Conservation (phyloP, 768 basidiomycete species). For the Russula earlei region DNA sequence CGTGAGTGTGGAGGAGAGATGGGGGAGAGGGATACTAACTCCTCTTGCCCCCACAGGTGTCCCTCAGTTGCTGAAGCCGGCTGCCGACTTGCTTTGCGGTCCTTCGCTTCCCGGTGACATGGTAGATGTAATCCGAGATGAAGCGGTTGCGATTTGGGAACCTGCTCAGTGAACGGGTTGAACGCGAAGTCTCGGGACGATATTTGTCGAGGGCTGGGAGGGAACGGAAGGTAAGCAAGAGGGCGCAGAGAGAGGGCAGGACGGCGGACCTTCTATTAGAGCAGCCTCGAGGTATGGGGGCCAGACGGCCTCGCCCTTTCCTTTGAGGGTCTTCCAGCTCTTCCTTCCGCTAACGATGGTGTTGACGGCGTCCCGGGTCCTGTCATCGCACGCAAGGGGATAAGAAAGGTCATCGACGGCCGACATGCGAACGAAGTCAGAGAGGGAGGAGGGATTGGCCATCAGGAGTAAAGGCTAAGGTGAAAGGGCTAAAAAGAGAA, state of each 20-base stretch:
- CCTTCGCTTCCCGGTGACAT: slow-evolving; percentile 57
- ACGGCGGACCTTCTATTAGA: slow-evolving; percentile 53
- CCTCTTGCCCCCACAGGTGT: slow-evolving; percentile 62
- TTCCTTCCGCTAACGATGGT: slow-evolving; percentile 61
- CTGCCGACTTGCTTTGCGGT: slow-evolving; percentile 76
- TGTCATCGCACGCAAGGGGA: slow-evolving; percentile 17
- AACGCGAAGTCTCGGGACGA: slow-evolving; percentile 61
- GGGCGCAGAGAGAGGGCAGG: not conserved
- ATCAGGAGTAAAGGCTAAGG: slow-evolving; percentile 5
- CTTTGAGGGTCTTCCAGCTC: slow-evolving; percentile 66
- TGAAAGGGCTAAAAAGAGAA: slow-evolving; percentile 5
- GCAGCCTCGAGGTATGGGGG: slow-evolving; percentile 72
- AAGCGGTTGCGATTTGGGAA: slow-evolving; percentile 75
- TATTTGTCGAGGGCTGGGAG: slow-evolving; percentile 57
- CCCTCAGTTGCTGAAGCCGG: slow-evolving; percentile 68
- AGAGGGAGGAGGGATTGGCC: slow-evolving; percentile 19
- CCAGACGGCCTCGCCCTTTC: slow-evolving; percentile 65
- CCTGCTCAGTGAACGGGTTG: slow-evolving; percentile 62
- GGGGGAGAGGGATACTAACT: slow-evolving; percentile 36
- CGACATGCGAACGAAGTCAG: slow-evolving; percentile 20
- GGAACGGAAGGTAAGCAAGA: slow-evolving; percentile 7
- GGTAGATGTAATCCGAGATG: slow-evolving; percentile 68
- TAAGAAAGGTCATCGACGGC: slow-evolving; percentile 19
- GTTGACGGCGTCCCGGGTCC: slow-evolving; percentile 46
- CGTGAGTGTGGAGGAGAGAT: slow-evolving; percentile 8